phyloP scores from a whole-genome alignment of 2,329 filamentous ascomycete species.

The Phyllosticta capitalensis region DNA sequence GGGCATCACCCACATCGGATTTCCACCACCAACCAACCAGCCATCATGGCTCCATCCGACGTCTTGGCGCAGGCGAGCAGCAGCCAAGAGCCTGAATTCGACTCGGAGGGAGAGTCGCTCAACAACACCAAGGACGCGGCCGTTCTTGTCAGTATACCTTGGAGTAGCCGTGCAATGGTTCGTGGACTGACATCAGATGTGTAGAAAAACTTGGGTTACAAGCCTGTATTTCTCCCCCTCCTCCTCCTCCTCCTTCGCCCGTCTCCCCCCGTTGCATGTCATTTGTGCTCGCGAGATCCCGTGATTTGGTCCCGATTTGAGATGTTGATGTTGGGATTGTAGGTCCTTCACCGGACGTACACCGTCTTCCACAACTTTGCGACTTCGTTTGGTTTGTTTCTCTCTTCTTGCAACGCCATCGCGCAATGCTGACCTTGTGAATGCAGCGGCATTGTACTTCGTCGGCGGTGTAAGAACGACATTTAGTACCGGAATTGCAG shows the following conservation, averaged over 20 bases:
- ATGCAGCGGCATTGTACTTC: constrained; percentile 49
- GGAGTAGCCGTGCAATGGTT: background rate
- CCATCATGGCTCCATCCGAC: background rate
- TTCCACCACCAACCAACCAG: background rate
- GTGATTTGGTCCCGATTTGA: background rate
- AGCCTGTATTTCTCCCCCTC: background rate
- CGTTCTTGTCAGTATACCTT: background rate
- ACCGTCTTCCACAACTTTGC: constrained; percentile 8
- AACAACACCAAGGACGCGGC: constrained; percentile 4
- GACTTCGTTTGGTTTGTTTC: constrained; percentile 3
- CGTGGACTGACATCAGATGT: background rate
- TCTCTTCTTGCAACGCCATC: fast-evolving
- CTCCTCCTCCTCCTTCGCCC: no score
- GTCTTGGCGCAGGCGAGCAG: background rate
- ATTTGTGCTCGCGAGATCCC: background rate
- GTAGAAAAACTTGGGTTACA: constrained; percentile 5
- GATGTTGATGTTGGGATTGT: background rate
- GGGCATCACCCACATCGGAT: background rate
- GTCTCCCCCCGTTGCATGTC: background rate
- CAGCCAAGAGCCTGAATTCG: background rate
- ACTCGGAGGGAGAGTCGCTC: background rate
- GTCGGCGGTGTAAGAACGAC: constrained; percentile 52
- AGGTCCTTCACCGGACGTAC: constrained; percentile 8
- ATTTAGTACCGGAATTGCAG: constrained; percentile 53
- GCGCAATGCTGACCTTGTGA: constrained; percentile 5